Percentiles rank a stretch among this genome's conserved stretches.
phyloP scores from a whole-genome alignment of 139 green algal genomes.

The Closterium sp. region DNA sequence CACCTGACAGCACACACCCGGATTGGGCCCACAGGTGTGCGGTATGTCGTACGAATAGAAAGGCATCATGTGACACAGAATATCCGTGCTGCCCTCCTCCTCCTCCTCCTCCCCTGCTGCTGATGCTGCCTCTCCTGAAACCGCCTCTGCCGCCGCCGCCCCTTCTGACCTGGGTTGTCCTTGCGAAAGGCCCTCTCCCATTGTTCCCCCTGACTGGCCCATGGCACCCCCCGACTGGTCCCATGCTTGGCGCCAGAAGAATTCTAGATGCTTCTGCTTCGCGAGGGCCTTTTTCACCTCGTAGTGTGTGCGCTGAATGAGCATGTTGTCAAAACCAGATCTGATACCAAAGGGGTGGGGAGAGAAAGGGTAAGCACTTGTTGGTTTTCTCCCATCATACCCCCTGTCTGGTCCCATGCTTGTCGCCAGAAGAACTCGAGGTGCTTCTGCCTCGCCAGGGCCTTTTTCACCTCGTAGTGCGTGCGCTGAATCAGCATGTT shows the following conservation, averaged over 20 bases:
- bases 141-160: neutral
- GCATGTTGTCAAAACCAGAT: conserved; percentile 31
- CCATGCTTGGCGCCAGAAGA: conserved; percentile 48
- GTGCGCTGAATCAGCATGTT: conserved; percentile 48
- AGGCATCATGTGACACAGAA: conserved; percentile 51
- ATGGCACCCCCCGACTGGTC: neutral
- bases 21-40: conserved; percentile 48
- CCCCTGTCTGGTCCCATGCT: too few species aligned
- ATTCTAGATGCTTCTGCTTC: conserved; percentile 21
- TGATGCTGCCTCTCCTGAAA: neutral
- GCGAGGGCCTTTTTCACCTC: conserved; percentile 49
- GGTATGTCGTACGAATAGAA: conserved; percentile 51
- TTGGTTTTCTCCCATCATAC: too few species aligned
- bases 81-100: conserved; percentile 27
- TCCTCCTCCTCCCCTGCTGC: neutral
- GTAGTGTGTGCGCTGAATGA: conserved; percentile 50
- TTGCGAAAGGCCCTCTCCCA: too few species aligned
- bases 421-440: too few species aligned
- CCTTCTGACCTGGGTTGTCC: too few species aligned
- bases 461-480: conserved; percentile 49
- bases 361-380: too few species aligned
- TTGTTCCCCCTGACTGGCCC: conserved; percentile 1
- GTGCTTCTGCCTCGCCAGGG: too few species aligned
- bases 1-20: conserved; percentile 46
- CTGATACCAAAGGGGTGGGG: neutral